These are phyloP conservation scores for Auricularia sp. DNA, from an alignment of 768 basidiomycete genomes.

Conservation along the genomic window DNA sequence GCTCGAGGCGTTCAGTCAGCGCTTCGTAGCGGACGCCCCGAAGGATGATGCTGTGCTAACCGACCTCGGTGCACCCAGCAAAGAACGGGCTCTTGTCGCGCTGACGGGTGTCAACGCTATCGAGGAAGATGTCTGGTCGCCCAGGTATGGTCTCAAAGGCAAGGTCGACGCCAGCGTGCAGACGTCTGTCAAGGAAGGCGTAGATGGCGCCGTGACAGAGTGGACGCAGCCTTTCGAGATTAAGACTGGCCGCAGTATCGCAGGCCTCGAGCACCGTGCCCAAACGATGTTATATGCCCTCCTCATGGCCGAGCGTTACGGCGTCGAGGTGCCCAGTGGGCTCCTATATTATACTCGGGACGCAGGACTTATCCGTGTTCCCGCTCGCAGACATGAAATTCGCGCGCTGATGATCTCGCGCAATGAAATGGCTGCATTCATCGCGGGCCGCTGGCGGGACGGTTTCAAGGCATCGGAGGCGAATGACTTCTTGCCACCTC, in stretches of 20 bases:
- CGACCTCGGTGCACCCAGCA: conserved; percentile 10
- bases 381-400: conserved; percentile 71
- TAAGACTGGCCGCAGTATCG: conserved; percentile 79
- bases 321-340: conserved; percentile 66
- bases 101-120: conserved; percentile 72
- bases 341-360: conserved; percentile 91
- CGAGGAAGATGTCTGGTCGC: conserved; percentile 98
- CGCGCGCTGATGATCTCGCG: conserved; percentile 70
- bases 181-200: conserved; percentile 44
- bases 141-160: conserved; percentile 88
- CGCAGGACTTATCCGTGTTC: conserved; percentile 78
- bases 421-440: conserved; percentile 76
- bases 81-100: conserved; percentile 49
- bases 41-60: conserved; percentile 35
- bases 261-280: conserved; percentile 86
- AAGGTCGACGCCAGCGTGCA: conserved; percentile 89
- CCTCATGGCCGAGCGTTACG: conserved; percentile 81
- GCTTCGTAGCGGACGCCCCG: conserved; percentile 54
- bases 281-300: conserved; percentile 97
- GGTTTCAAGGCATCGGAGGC: conserved; percentile 5
- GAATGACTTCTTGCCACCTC: conserved; percentile 64
- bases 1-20: conserved; percentile 49
- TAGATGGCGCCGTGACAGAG: conserved; percentile 22
- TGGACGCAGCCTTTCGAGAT: conserved; percentile 77
- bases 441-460: conserved; percentile 18